Base-by-base conservation (phyloP, 345 rosid genomes). In the Populus deltoides region DNA sequence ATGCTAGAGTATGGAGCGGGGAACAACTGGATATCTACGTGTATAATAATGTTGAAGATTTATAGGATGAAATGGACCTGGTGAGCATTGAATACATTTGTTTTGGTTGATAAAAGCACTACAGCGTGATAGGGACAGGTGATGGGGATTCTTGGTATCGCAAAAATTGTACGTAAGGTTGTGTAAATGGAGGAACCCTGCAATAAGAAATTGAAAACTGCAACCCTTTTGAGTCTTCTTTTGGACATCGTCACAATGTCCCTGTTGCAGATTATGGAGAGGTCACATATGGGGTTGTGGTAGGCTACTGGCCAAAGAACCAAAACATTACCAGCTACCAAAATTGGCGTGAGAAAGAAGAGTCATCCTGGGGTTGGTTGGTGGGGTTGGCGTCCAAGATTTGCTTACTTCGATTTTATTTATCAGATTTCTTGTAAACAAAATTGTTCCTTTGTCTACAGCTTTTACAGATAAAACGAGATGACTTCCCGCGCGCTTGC, bases 311-410 rank as follows among this genome's bases (percentile, higher is more conserved):
- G 88, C 83, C 71, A 39, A 33, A 71, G 49, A 63, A 85, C 90
- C 92, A 85, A 85, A 84, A 85, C 83, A 25, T 85, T 78, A 90
- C 90, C 90, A 71, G 89, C 86, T 79, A 79, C 29, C 61, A 69
- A 78, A 20, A 72, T 18, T 76, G 76, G 80, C 76, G 78, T 77
- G 76, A 70, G 76, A 78, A 57, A 74, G 45, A 61, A 47, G 75
- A 41, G 59, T 38, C 68, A 17, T 53, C 41, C 0, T 13, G 7
- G 25, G 45, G 27, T 81, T 57, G 87, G 84, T 83, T 70, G 87
- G 82, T 79, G 80, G 75, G 82, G 86, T 86, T 84, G 87, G 87
- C 87, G 71, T 90, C 86, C 92, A 80, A 76, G 75, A 51, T 62
- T 78, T 70, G 79, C 74, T 77, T 82, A 8, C 80, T 75, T 86